phyloP scores from a whole-genome alignment of 768 basidiomycete species.

The Amyloporia xantha region DNA sequence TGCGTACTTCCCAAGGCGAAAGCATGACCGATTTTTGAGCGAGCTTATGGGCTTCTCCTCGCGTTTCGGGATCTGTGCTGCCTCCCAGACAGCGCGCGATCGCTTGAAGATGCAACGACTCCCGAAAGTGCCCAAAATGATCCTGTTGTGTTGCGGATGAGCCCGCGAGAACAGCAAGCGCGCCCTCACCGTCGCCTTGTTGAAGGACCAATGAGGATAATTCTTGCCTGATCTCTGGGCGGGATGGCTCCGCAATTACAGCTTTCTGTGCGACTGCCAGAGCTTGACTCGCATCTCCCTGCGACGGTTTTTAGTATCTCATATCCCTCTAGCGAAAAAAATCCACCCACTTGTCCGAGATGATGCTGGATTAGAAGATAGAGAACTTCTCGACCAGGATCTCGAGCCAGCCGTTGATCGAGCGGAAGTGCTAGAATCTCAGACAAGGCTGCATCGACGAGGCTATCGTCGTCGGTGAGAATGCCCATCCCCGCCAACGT shows the following conservation, averaged over 20 bases:
- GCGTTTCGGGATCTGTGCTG: slow-evolving; percentile 22
- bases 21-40: slow-evolving; percentile 64
- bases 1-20: slow-evolving; percentile 41
- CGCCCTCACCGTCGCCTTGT: slow-evolving; percentile 32
- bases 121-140: slow-evolving; percentile 31
- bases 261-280: slow-evolving; percentile 49
- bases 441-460: slow-evolving; percentile 81
- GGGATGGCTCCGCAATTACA: slow-evolving; percentile 50
- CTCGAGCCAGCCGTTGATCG: slow-evolving; percentile 57
- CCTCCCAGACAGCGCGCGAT: slow-evolving; percentile 21
- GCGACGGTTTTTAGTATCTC: not conserved
- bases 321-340: not conserved
- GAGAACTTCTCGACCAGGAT: slow-evolving; percentile 63
- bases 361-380: slow-evolving; percentile 68
- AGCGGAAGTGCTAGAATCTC: slow-evolving; percentile 69
- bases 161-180: slow-evolving; percentile 40
- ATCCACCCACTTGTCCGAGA: slow-evolving; percentile 54
- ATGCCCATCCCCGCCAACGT: slow-evolving; percentile 88
- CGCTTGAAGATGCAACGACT: slow-evolving; percentile 44
- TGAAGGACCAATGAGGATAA: slow-evolving; percentile 54
- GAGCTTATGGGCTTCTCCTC: slow-evolving; percentile 29
- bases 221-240: slow-evolving; percentile 39
- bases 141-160: slow-evolving; percentile 20
- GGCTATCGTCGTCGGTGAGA: slow-evolving; percentile 65
- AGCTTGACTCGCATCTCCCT: slow-evolving; percentile 48